A percentile compares a stretch with the other conserved stretches of the same genome.
phyloP scores from a whole-genome alignment of 495 filamentous ascomycete genomes.

The Penicillium roqueforti region DNA sequence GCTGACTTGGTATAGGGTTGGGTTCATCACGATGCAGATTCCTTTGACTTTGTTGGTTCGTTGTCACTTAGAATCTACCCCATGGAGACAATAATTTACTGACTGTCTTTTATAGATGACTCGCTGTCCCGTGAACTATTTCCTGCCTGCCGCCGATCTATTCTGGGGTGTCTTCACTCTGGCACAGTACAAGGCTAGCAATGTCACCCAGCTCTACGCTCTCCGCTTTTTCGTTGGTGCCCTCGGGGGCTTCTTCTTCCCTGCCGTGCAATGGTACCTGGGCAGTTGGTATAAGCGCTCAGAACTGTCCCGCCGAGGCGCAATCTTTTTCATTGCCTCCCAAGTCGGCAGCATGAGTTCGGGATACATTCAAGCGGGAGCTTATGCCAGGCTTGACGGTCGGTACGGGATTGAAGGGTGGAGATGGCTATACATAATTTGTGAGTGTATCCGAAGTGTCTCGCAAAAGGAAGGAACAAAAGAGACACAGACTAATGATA shows the following conservation, averaged over 20 bases:
- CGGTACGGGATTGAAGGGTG: slow-evolving; percentile 41
- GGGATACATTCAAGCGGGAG: slow-evolving; percentile 43
- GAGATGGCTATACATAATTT: slow-evolving; percentile 50
- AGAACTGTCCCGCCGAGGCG: slow-evolving; percentile 37
- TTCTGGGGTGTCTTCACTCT: slow-evolving; percentile 42
- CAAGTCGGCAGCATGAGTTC: slow-evolving; percentile 43
- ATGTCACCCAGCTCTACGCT: slow-evolving; percentile 31
- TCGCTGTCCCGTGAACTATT: slow-evolving; percentile 28
- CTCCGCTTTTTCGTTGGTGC: slow-evolving; percentile 85
- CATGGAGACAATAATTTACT: background rate
- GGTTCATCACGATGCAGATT: slow-evolving; percentile 26
- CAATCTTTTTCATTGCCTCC: slow-evolving; percentile 41
- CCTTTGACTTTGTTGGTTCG: slow-evolving; percentile 23
- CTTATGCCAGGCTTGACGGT: slow-evolving; percentile 35
- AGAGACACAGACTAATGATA: slow-evolving; percentile 6
- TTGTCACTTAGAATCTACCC: background rate
- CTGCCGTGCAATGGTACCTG: slow-evolving; percentile 35
- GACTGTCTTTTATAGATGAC: slow-evolving; percentile 21
- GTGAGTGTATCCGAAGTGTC: slow-evolving; percentile 12
- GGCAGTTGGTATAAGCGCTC: slow-evolving; percentile 33
- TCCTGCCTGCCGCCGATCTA: slow-evolving; percentile 34
- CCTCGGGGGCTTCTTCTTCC: slow-evolving; percentile 77
- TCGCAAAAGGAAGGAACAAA: background rate
- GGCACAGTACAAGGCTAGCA: slow-evolving; percentile 34
- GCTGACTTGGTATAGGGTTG: slow-evolving; percentile 16